A percentile compares a stretch with the other conserved stretches of the same genome.
These are phyloP conservation scores for Metschnikowia kunwiensis DNA, from an alignment of 805 yeast genomes.

Conservation along the genomic window DNA sequence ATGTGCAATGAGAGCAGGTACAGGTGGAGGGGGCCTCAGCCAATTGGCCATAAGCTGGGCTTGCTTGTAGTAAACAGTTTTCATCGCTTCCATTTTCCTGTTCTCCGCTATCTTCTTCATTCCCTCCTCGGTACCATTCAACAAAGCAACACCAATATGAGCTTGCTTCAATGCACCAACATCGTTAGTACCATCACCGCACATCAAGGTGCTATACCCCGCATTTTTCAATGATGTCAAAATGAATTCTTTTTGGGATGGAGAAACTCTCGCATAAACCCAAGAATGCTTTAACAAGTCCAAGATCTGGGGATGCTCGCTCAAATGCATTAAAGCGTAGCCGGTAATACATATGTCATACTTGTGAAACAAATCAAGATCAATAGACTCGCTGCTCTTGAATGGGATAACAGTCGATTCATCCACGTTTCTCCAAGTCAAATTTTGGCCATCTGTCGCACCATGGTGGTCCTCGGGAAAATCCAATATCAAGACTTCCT, in stretches of 20 bases:
- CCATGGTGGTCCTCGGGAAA: constrained; percentile 69
- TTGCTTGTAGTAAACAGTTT: constrained; percentile 79
- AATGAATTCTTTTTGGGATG: constrained; percentile 90
- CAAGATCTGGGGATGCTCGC: constrained; percentile 64
- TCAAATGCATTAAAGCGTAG: constrained; percentile 69
- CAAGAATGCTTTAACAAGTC: constrained; percentile 83
- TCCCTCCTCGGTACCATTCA: constrained; percentile 95
- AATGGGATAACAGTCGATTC: constrained; percentile 72
- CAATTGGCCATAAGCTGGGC: constrained; percentile 73
- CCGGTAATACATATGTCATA: constrained; percentile 93
- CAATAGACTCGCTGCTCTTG: constrained; percentile 55
- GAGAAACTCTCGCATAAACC: constrained; percentile 98
- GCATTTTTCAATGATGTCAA: constrained; percentile 76
- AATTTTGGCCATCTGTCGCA: constrained; percentile 43
- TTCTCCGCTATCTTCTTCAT: constrained; percentile 84
- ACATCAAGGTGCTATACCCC: constrained; percentile 94
- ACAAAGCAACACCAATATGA: constrained; percentile 94
- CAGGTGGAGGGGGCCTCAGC: constrained; percentile 80
- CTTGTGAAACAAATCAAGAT: constrained; percentile 52
- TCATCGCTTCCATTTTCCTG: constrained; percentile 60
- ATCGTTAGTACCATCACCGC: constrained; percentile 99
- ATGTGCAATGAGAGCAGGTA: constrained; percentile 87
- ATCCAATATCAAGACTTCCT: constrained; percentile 83
- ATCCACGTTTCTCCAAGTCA: constrained; percentile 82
- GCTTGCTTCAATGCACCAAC: constrained; percentile 99